Evolutionary conservation across 208 protist species (phyloP), one percentile per base, ranked within the genome.

Genomic region (Leishmania guyanensis): DNA sequence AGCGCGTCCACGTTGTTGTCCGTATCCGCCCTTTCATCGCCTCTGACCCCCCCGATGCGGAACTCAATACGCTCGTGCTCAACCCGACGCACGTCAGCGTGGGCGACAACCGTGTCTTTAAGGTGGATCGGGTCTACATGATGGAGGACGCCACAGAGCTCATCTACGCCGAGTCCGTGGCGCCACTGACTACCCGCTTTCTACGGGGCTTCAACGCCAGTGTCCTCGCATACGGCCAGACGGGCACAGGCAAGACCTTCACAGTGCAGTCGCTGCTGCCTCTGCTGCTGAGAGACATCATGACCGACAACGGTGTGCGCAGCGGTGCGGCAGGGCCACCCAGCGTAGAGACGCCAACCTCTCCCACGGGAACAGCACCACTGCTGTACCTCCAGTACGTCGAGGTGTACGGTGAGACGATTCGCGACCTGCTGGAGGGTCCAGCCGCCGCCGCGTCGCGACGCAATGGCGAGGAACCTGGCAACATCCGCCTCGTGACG

Each of bases 151-250:
- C 74, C 8, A 98, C 94, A 26, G 84, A 91, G 20, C 58, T 90
- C 26, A 87, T 99, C 22, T 99, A 94, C 84, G 70, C 81, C 46
- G 86, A 91, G 10, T 88, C 81, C 71, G 95, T 99, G 0, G 51
- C 65, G 16, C 84, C 93, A 33, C 83, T 99, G 5, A 84, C 98
- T 0, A 78, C 89, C 5, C 84, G 82, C n/a, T 95, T 97, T 68
- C 87, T 98, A 36, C 73, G 87, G 71, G 97, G 97, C 60, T 98
- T 92, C 86, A 98, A 98, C 71, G 87, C 95, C 12, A 98, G 97
- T 5, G 89, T 98, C 33, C 89, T 99, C 54, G 96, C 96, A 36
- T 99, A 99, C 83, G 98, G 97, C 1, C 98, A 99, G 84, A 99
- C 97, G 14, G 95, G 97, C 4, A 97, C 94, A 3, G 98, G 98